phyloP scores from a whole-genome alignment of 75 land plant species.

The Pseudotsuga menziesii region DNA sequence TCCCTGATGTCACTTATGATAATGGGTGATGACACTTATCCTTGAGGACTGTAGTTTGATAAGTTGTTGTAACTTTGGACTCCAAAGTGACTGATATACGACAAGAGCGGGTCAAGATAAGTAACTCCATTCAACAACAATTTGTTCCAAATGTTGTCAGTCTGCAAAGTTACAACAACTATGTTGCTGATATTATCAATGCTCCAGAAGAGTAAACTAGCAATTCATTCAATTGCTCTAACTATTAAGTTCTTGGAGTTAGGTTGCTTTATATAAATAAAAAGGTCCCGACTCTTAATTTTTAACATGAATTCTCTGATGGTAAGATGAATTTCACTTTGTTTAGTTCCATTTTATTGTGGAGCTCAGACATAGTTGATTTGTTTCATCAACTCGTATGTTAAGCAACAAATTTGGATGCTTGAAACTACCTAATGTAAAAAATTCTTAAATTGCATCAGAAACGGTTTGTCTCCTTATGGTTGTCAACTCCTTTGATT shows the following conservation, averaged over 20 bases:
- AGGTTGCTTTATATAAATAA: not conserved
- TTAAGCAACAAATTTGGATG: not conserved
- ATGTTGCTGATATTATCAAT: not conserved
- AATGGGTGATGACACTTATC: too few relatives aligned
- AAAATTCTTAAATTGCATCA: not conserved
- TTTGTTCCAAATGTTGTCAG: too few relatives aligned
- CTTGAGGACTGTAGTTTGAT: too few relatives aligned
- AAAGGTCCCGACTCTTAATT: too few relatives aligned
- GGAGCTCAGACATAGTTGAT: not conserved
- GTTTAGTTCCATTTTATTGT: not conserved
- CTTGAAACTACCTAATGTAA: not conserved
- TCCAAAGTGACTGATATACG: too few relatives aligned
- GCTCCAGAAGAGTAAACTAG: not conserved
- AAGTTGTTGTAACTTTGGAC: too few relatives aligned
- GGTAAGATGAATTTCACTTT: not conserved
- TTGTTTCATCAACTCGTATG: not conserved
- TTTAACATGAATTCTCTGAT: not conserved
- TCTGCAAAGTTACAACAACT: not conserved
- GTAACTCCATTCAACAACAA: too few relatives aligned
- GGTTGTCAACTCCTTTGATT: too few relatives aligned
- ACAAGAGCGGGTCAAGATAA: too few relatives aligned
- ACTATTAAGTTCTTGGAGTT: not conserved
- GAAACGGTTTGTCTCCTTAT: not conserved
- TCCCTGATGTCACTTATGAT: too few relatives aligned
- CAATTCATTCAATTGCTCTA: not conserved